These are phyloP conservation scores for Lasiosphaeria ovina DNA, from an alignment of 495 filamentous ascomycete genomes.

Conservation along the genomic window DNA sequence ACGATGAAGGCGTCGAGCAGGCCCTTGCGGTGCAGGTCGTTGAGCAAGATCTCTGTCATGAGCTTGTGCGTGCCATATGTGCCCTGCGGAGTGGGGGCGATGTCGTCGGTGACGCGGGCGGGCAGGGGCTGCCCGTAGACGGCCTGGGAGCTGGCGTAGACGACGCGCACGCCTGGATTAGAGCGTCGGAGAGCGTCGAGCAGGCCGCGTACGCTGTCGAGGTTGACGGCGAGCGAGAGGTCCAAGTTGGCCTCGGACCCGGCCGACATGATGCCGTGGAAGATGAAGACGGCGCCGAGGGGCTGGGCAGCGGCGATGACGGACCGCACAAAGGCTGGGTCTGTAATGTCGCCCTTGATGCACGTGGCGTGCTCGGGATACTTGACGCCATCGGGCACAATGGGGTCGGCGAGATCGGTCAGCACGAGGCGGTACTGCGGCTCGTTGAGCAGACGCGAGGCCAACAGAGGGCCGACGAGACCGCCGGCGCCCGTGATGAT, in stretches of 20 bases:
- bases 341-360: conserved; percentile 63
- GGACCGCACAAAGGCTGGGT: conserved; percentile 41
- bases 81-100: conserved; percentile 62
- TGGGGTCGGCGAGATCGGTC: conserved; percentile 61
- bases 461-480: conserved; percentile 68
- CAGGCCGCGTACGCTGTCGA: conserved; percentile 65
- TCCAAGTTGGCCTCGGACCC: conserved; percentile 75
- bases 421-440: conserved; percentile 57
- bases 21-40: conserved; percentile 70
- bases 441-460: conserved; percentile 56
- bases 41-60: conserved; percentile 69
- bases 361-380: conserved; percentile 53
- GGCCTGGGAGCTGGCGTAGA: conserved; percentile 54
- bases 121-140: conserved; percentile 43
- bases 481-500: conserved; percentile 73
- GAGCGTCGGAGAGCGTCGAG: conserved; percentile 58
- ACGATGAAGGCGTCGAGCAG: conserved; percentile 65
- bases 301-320: conserved; percentile 48
- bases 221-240: conserved; percentile 68
- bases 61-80: conserved; percentile 81
- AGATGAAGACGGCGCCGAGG: conserved; percentile 66
- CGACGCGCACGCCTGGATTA: conserved; percentile 60
- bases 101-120: conserved; percentile 35
- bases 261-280: conserved; percentile 86
- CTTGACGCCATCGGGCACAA: conserved; percentile 49